Evolutionary conservation across 176 grass and related monocot genomes (phyloP).

Genomic region (Avena atlantica): DNA sequence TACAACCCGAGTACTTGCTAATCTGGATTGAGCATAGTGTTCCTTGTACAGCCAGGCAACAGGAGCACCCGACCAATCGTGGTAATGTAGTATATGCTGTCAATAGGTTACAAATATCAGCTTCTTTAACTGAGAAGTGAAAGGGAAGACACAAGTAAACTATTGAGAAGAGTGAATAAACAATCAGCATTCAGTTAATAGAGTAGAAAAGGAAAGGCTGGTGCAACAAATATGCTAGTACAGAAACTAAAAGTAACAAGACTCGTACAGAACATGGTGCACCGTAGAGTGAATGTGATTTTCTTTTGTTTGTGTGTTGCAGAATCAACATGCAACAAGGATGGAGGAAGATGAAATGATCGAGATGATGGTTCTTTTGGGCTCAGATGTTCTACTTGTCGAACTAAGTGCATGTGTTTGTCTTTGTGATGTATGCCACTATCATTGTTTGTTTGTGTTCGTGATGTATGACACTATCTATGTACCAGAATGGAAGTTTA

Average conservation of each 20-base stretch:
- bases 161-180: background rate
- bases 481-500: too few relatives aligned
- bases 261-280: background rate
- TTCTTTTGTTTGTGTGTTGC: too few relatives aligned
- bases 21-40: slow-evolving; percentile 62
- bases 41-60: slow-evolving; percentile 92
- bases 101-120: slow-evolving; percentile 32
- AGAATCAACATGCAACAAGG: too few relatives aligned
- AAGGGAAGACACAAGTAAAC: slow-evolving; percentile 20
- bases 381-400: too few relatives aligned
- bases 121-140: slow-evolving; percentile 27
- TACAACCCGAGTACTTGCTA: slow-evolving; percentile 68
- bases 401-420: too few relatives aligned
- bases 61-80: slow-evolving; percentile 95
- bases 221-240: slow-evolving; percentile 1
- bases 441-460: too few relatives aligned
- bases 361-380: too few relatives aligned
- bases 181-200: background rate
- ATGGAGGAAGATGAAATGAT: too few relatives aligned
- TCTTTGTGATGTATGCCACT: too few relatives aligned
- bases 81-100: slow-evolving; percentile 93
- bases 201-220: background rate
- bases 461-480: too few relatives aligned
- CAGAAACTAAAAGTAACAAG: background rate
- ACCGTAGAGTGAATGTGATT: background rate